These are phyloP conservation scores for Saccharomycopsis oosterbeekiorum DNA, from an alignment of 805 yeast species.

Conservation along the genomic window DNA sequence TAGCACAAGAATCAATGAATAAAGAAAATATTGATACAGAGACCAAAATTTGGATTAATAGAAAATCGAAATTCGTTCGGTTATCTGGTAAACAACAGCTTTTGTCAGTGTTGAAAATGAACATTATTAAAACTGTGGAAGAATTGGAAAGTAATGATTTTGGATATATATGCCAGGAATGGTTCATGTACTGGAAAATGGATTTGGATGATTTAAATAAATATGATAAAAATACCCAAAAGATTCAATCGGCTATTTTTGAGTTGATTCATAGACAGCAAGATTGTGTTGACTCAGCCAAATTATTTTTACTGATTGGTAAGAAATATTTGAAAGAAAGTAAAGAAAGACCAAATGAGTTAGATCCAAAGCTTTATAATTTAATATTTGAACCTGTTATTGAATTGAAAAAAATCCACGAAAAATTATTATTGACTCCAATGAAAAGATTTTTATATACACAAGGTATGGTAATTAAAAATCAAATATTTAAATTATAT, in stretches of 20 bases:
- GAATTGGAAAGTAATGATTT: conserved; percentile 15
- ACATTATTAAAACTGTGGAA: conserved; percentile 7
- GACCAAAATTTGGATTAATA: background rate
- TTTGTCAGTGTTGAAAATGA: conserved; percentile 6
- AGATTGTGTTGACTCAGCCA: conserved; percentile 11
- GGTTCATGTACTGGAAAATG: conserved; percentile 15
- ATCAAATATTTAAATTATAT: conserved; percentile 13
- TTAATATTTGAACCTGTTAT: conserved; percentile 13
- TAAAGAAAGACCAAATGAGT: conserved; percentile 6
- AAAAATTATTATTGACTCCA: conserved; percentile 13
- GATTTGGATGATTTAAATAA: conserved; percentile 12
- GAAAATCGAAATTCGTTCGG: conserved; percentile 1
- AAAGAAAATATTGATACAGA: background rate
- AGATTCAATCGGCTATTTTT: conserved; percentile 13
- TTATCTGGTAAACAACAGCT: conserved; percentile 5
- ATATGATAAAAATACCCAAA: conserved; percentile 9
- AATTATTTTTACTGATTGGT: conserved; percentile 11
- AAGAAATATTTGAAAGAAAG: conserved; percentile 11
- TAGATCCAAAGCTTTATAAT: conserved; percentile 10
- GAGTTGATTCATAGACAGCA: conserved; percentile 17
- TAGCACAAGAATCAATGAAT: background rate
- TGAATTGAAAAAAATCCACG: conserved; percentile 13
- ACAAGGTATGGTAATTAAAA: conserved; percentile 15
- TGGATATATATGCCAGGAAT: conserved; percentile 17
- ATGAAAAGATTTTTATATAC: conserved; percentile 14